These are phyloP conservation scores for Ricinus communis DNA, from an alignment of 345 rosid genomes.

Conservation along the genomic window DNA sequence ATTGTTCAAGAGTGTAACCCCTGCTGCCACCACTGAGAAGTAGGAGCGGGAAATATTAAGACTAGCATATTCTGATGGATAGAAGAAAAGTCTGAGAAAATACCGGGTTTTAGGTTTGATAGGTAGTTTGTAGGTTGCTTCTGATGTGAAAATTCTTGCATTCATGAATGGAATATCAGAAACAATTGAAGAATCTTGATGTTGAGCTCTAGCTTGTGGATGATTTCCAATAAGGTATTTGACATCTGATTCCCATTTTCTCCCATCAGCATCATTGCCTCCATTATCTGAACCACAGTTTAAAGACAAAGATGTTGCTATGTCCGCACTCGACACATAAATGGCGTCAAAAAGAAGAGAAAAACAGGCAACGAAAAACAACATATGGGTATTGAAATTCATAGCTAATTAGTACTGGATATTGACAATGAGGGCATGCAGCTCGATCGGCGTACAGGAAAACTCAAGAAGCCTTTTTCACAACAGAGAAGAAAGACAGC, in stretches of 20 bases:
- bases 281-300: slow-evolving; percentile 52
- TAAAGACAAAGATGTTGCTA: slow-evolving; percentile 30
- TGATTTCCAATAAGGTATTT: slow-evolving; percentile 41
- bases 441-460: slow-evolving; percentile 35
- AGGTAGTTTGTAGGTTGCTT: slow-evolving; percentile 51
- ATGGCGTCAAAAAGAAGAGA: slow-evolving; percentile 27
- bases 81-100: slow-evolving; percentile 58
- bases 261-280: slow-evolving; percentile 57
- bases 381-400: slow-evolving; percentile 16
- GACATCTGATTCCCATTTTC: slow-evolving; percentile 57
- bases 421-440: no score
- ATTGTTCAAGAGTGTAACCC: slow-evolving; percentile 57
- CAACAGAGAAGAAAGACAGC: not conserved
- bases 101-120: slow-evolving; percentile 42
- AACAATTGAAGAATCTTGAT: slow-evolving; percentile 66
- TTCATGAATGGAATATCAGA: slow-evolving; percentile 70
- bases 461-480: not conserved
- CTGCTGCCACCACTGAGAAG: slow-evolving; percentile 53
- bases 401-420: no score
- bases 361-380: slow-evolving; percentile 31
- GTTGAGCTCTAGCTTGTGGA: slow-evolving; percentile 45
- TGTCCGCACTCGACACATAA: slow-evolving; percentile 9
- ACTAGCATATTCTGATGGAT: slow-evolving; percentile 54
- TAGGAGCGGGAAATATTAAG: slow-evolving; percentile 49
- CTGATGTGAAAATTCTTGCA: slow-evolving; percentile 61